Evolutionary conservation across 352 stramenopile genomes (phyloP).

Genomic region (Globisporangium okanoganense): DNA sequence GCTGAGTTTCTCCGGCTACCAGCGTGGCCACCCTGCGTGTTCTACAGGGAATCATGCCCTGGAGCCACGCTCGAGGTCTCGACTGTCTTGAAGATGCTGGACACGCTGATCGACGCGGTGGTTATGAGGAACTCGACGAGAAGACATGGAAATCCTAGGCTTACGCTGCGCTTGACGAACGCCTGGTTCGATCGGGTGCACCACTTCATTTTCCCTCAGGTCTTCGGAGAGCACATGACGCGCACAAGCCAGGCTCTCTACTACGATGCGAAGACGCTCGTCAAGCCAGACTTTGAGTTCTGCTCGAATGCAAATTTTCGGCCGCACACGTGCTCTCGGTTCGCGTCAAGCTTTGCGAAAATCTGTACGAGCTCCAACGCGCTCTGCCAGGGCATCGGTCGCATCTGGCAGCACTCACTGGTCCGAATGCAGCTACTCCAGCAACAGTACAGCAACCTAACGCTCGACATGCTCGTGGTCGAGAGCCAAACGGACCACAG

Average conservation of each 20-base stretch:
- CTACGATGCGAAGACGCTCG: conserved; percentile 3
- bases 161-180: conserved; percentile 9
- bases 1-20: conserved; percentile 8
- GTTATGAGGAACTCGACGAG: background rate
- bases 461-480: conserved; percentile 18
- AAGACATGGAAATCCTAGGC: background rate
- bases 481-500: conserved; percentile 19
- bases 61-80: background rate
- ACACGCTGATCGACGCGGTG: conserved; percentile 4
- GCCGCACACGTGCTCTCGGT: conserved; percentile 5
- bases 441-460: conserved; percentile 8
- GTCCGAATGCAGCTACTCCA: background rate
- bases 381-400: conserved; percentile 3
- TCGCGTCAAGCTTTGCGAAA: conserved; percentile 4
- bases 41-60: conserved; percentile 7
- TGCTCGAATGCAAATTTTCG: background rate
- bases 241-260: conserved; percentile 18
- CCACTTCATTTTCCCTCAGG: conserved; percentile 19
- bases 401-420: conserved; percentile 13
- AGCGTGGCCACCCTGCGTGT: conserved; percentile 6
- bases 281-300: background rate
- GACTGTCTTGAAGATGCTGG: conserved; percentile 5
- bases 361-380: conserved; percentile 4
- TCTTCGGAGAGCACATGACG: conserved; percentile 14
- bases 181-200: conserved; percentile 18